Evolutionary conservation across 108 stramenopile genomes (phyloP).

Genomic region (Discostella stelligeroides): DNA sequence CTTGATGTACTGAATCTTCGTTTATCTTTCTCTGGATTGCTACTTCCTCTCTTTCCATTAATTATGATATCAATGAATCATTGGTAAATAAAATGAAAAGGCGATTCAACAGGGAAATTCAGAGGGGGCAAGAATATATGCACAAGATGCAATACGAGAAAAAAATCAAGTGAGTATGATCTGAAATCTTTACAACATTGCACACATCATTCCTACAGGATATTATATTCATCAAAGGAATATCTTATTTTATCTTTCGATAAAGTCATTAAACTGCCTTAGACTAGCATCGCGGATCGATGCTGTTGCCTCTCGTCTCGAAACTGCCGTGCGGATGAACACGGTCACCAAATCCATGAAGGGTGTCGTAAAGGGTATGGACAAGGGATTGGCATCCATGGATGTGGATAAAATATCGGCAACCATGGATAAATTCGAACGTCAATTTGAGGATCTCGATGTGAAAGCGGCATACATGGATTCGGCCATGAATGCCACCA

Average conservation of each 20-base stretch:
- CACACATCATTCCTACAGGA: neutral
- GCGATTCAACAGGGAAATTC: conserved; percentile 90
- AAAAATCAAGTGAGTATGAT: conserved; percentile 83
- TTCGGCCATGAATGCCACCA: conserved; percentile 94
- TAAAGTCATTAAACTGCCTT: conserved; percentile 87
- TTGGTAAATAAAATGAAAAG: too few relatives aligned
- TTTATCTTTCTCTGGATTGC: too few relatives aligned
- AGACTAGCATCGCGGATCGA: conserved; percentile 92
- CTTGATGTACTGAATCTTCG: too few relatives aligned
- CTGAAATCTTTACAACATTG: neutral
- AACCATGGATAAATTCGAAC: conserved; percentile 96
- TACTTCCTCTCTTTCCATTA: conserved; percentile 1
- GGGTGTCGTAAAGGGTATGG: conserved; percentile 94
- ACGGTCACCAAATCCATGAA: conserved; percentile 91
- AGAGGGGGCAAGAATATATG: conserved; percentile 97
- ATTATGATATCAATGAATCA: too few relatives aligned
- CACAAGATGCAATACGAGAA: conserved; percentile 98
- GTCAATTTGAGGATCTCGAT: conserved; percentile 99
- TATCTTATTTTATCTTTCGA: too few relatives aligned
- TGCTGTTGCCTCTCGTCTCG: conserved; percentile 94
- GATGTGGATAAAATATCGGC: conserved; percentile 91
- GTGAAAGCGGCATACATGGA: conserved; percentile 97
- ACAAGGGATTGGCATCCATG: conserved; percentile 88
- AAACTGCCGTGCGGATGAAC: conserved; percentile 96
- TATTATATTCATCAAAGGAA: too few relatives aligned